Evolutionary conservation across 768 basidiomycete genomes (phyloP), one percentile per base, ranked within the genome.

Genomic region (Tricholoma flavovirens): DNA sequence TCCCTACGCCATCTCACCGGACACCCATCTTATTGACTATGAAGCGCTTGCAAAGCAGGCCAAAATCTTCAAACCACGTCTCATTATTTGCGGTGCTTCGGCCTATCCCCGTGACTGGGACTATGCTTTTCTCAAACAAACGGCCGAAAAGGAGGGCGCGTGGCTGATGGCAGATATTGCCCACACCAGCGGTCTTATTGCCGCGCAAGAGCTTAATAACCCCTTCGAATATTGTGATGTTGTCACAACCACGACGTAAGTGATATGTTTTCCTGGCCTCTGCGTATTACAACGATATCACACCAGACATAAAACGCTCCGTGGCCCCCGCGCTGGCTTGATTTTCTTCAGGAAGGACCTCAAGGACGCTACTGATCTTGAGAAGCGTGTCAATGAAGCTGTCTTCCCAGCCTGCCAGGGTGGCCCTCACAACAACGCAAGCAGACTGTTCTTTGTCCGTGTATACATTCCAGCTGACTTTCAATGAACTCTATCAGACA

Each of bases 361-460:
- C 63, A 83, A 89, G 67, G 80, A 86, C 57, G 74, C 83, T 24
- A 75, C 83, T 64, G 96, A 98, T 63, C 83, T 99, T 45, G 97
- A 98, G 81, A 93, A 93, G 73, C 89, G 95, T 56, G 86, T 99
- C 65, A 98, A 98, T 71, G 91, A 96, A 40, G 95, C 97, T 50
- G 96, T 99, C 60, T 99, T 99, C 86, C 97, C 97, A 56, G 96
- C 97, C 33, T 98, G 97, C 82, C 97, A 98, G 76, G 97, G 97
- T 73, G 97, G 96, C 49, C 97, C 96, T 43, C 97, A 98, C 80
- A 98, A 98, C 79, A 94, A 99, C 77, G 90, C 90, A 55, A 55
- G 84, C 61, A 17, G n/a, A 8, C 29, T 3, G 30, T 48, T 32
- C 29, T 36, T 55, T n/a, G 51, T 11, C 1, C 5, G 10, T 5